Evolutionary conservation across 352 stramenopile genomes (phyloP).

Genomic region (Globisporangium canariense): DNA sequence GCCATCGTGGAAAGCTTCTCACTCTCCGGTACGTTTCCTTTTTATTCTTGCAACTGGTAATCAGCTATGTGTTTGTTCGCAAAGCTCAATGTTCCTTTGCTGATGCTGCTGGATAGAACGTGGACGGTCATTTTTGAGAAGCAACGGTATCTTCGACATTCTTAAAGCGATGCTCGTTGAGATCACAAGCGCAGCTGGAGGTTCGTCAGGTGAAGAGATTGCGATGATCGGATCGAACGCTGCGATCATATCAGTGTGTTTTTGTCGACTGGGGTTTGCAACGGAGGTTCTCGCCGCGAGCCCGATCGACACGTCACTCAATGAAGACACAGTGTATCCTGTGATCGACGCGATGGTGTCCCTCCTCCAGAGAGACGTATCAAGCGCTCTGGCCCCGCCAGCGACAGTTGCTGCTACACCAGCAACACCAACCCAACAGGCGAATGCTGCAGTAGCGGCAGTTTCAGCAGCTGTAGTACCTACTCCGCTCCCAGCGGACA

Average conservation of each 20-base stretch:
- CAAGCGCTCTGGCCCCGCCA: slow-evolving; percentile 17
- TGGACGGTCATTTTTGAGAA: slow-evolving; percentile 15
- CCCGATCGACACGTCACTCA: not conserved
- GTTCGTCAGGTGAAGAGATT: slow-evolving; percentile 19
- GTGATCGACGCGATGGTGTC: slow-evolving; percentile 35
- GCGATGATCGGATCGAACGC: slow-evolving; percentile 29
- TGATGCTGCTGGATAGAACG: slow-evolving; percentile 10
- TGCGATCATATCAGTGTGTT: slow-evolving; percentile 29
- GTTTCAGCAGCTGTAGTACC: slow-evolving; percentile 14
- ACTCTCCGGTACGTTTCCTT: slow-evolving; percentile 26
- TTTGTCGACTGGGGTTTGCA: slow-evolving; percentile 36
- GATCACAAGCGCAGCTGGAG: not conserved
- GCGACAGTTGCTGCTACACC: slow-evolving; percentile 12
- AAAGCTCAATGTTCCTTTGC: not conserved
- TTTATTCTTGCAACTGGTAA: no score
- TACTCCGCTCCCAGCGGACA: slow-evolving; percentile 30
- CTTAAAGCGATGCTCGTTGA: slow-evolving; percentile 21
- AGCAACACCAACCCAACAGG: slow-evolving; percentile 22
- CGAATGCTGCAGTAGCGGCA: slow-evolving; percentile 18
- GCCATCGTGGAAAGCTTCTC: slow-evolving; percentile 53
- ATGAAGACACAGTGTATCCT: slow-evolving; percentile 15
- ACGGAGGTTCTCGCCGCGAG: slow-evolving; percentile 17
- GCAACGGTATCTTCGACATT: not conserved
- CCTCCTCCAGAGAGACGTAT: slow-evolving; percentile 40
- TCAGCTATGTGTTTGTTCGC: not conserved